phyloP scores from a whole-genome alignment of 2,329 filamentous ascomycete species.

The Alternaria postmessia region DNA sequence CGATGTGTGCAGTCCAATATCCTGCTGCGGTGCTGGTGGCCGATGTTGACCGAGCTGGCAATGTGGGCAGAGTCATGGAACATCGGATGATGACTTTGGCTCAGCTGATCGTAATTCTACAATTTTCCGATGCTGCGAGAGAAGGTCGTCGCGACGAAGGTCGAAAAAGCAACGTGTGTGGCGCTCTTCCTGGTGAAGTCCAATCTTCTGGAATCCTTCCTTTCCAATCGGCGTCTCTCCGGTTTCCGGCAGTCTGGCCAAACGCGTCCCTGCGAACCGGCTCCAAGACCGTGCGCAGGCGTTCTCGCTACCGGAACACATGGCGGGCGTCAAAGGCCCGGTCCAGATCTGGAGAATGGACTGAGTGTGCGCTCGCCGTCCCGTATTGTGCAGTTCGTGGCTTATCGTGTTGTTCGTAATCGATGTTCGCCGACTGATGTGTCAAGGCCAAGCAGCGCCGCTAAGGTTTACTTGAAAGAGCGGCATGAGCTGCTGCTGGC shows the following conservation, averaged over 20 bases:
- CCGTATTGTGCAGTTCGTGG: neutral
- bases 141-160: neutral
- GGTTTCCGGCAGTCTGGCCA: slow-evolving; percentile 6
- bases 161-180: neutral
- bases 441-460: neutral
- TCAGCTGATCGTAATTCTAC: neutral
- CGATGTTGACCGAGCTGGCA: slow-evolving; percentile 6
- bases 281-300: neutral
- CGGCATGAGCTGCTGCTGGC: neutral
- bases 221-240: slow-evolving; percentile 9
- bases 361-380: neutral
- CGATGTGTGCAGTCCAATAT: neutral
- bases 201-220: neutral
- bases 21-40: neutral
- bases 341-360: neutral
- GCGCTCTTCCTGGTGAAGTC: neutral
- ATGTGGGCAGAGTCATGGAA: neutral
- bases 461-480: neutral
- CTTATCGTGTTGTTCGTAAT: neutral
- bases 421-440: neutral
- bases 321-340: neutral
- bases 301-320: neutral
- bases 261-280: slow-evolving; percentile 1
- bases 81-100: neutral
- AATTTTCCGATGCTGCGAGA: neutral